Evolutionary conservation across 129 eudicot species (phyloP).

Genomic region (Scalesia atractyloides): DNA sequence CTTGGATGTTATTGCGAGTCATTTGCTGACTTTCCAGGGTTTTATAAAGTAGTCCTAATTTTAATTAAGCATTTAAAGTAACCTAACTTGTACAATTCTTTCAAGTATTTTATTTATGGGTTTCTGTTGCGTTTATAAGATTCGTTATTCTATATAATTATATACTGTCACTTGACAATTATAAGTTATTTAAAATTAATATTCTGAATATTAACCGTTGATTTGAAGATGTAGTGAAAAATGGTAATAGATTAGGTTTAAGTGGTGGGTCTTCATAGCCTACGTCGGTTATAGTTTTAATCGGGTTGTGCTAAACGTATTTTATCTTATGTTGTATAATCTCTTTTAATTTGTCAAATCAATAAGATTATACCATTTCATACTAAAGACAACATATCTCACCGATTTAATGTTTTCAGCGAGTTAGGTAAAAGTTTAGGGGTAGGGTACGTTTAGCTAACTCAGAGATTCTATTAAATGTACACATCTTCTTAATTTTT

Average conservation of each 20-base stretch:
- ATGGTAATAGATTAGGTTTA: constrained; percentile 21
- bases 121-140: constrained; percentile 16
- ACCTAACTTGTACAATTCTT: constrained; percentile 33
- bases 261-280: constrained; percentile 21
- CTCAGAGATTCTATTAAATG: no score
- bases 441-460: no score
- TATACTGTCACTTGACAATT: constrained; percentile 27
- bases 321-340: no score
- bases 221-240: constrained; percentile 4
- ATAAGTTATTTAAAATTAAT: constrained; percentile 6
- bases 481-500: no score
- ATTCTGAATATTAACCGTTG: constrained; percentile 4
- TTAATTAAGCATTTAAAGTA: constrained; percentile 27
- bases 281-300: constrained; percentile 10
- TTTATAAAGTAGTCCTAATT: constrained; percentile 26
- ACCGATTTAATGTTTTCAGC: no score
- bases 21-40: constrained; percentile 35
- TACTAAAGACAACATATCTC: no score
- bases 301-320: no score
- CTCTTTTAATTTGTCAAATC: no score
- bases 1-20: constrained; percentile 39
- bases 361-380: no score
- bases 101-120: background rate
- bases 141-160: constrained; percentile 19
- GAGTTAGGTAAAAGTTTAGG: no score